Base-by-base conservation (phyloP, 2,329 filamentous ascomycete genomes). In the Zelopaecilomyces penicillatus region DNA sequence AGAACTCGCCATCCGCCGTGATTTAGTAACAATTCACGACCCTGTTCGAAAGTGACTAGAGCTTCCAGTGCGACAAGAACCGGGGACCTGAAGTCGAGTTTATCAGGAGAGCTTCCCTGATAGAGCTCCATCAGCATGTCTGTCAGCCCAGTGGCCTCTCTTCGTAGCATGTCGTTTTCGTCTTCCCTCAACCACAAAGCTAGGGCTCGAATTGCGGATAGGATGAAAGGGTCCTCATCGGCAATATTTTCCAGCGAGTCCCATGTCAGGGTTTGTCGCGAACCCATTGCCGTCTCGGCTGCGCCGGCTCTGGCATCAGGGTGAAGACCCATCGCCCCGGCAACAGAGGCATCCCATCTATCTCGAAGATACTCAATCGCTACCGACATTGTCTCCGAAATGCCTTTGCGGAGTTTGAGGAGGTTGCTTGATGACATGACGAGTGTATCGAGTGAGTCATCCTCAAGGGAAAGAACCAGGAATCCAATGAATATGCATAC, bases 141-240 rank as follows among this genome's bases (percentile, higher is more conserved):
- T 48, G 71, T 72, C 41, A 85, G 60, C 0, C 78, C 80, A 0
- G 72, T 69, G 8, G 72, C 74, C 53, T 82, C 75, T 40, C 66
- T 71, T 8, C 79, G 66, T 34, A 85, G 56, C 6, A 65, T 61
- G 10, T 79, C 74, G 35, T 78, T 79, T 35, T 85, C 81, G 45
- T 86, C 82, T 50, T 86, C 82, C 6, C 78, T 69, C n/a, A 85
- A 64, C 83, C 83, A 86, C 12, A 85, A 69, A 1, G 79, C 73
- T 30, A 85, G 55, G 0, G 75, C 65, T 37, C 78, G 66, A 26
- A 84, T 61, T 0, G 76, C 73, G 3, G 81, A 74, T 2, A 82
- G 68, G 2, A 82, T 67, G 6, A 85, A 65, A 1, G 76, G 73
- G 52, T 86, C 82, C 5, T 71, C 64, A 2, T 68, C 66, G 3